These are phyloP conservation scores for Taphrina confusa DNA, from an alignment of 1,139 yeast species.

Conservation along the genomic window DNA sequence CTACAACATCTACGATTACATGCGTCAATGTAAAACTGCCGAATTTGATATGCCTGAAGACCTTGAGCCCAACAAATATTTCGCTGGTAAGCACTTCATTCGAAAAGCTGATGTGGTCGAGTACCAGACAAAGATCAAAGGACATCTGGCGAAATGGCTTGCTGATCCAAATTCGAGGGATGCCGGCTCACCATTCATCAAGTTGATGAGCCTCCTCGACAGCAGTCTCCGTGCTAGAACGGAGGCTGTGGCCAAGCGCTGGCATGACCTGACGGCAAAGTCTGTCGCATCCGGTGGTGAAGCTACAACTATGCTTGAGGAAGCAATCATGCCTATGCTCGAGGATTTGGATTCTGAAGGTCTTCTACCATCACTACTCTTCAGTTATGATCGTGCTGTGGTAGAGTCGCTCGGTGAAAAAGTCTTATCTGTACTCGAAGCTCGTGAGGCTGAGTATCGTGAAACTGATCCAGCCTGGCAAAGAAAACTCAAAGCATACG, in stretches of 20 bases:
- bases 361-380: slow-evolving; percentile 31
- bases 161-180: slow-evolving; percentile 34
- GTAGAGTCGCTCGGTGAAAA: slow-evolving; percentile 33
- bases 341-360: slow-evolving; percentile 32
- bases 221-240: slow-evolving; percentile 4
- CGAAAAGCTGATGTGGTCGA: slow-evolving; percentile 36
- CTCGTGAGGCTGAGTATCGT: slow-evolving; percentile 34
- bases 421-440: slow-evolving; percentile 27
- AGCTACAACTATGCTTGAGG: slow-evolving; percentile 14
- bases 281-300: slow-evolving; percentile 15
- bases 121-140: slow-evolving; percentile 33
- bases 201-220: slow-evolving; percentile 33
- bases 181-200: slow-evolving; percentile 35
- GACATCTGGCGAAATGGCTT: slow-evolving; percentile 33
- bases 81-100: slow-evolving; percentile 30
- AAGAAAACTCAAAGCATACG: slow-evolving; percentile 33
- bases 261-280: slow-evolving; percentile 22
- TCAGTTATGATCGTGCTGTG: slow-evolving; percentile 34
- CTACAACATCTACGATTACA: slow-evolving; percentile 26
- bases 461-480: slow-evolving; percentile 36
- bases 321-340: slow-evolving; percentile 35
- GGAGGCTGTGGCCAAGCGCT: slow-evolving; percentile 30
- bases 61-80: slow-evolving; percentile 35
- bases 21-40: slow-evolving; percentile 33
- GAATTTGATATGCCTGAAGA: slow-evolving; percentile 34